Evolutionary conservation across 2,329 filamentous ascomycete genomes (phyloP).

Genomic region (Phoma herbarum): DNA sequence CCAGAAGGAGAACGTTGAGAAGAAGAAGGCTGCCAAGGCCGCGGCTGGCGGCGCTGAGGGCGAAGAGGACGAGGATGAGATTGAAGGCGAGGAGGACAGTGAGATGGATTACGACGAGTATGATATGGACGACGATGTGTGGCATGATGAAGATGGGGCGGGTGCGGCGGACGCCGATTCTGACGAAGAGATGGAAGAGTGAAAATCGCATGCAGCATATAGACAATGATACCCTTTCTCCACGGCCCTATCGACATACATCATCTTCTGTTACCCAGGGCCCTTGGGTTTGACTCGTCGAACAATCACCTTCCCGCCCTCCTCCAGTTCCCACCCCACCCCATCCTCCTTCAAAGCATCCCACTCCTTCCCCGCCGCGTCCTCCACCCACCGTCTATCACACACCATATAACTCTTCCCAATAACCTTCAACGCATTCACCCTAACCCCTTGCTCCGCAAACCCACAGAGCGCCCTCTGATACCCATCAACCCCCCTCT

Average conservation of each 20-base stretch:
- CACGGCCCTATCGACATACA: no score
- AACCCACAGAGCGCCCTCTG: constrained; percentile 81
- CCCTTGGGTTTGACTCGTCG: constrained; percentile 62
- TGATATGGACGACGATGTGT: constrained; percentile 60
- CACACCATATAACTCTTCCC: constrained; percentile 80
- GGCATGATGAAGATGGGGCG: constrained; percentile 58
- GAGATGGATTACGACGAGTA: constrained; percentile 60
- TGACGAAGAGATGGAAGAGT: constrained; percentile 58
- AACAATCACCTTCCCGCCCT: constrained; percentile 77
- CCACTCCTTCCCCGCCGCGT: constrained; percentile 75
- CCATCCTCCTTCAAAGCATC: constrained; percentile 72
- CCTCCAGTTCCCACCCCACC: constrained; percentile 84
- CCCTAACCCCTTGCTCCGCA: constrained; percentile 76
- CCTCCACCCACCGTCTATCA: constrained; percentile 74
- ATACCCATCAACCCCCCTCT: constrained; percentile 79
- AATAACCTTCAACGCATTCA: constrained; percentile 85
- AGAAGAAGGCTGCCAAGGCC: constrained; percentile 73
- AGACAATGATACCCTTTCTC: constrained; percentile 51
- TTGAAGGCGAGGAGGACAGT: constrained; percentile 61
- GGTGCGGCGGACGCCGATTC: constrained; percentile 45
- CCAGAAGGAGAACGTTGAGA: constrained; percentile 90
- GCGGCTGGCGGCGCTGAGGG: constrained; percentile 48
- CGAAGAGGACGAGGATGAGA: constrained; percentile 54
- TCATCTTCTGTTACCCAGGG: no score
- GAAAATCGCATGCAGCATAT: constrained; percentile 15